phyloP scores from a whole-genome alignment of 352 stramenopile genomes.

The Globisporangium irregulare region DNA sequence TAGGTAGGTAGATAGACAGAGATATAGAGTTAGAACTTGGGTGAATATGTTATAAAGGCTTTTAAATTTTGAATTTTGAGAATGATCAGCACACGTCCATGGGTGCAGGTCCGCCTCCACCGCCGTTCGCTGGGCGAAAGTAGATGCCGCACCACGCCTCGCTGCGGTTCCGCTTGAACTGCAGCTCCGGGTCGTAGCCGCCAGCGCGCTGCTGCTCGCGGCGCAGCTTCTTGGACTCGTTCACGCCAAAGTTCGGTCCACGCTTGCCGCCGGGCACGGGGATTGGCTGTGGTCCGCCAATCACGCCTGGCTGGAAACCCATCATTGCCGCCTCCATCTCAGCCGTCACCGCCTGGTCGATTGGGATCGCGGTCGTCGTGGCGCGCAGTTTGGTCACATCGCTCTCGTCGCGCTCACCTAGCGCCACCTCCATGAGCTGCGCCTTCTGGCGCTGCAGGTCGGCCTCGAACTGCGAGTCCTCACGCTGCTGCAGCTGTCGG shows the following conservation, averaged over 20 bases:
- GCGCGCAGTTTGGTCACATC: slow-evolving; percentile 70
- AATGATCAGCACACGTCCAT: slow-evolving; percentile 53
- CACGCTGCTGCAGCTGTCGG: slow-evolving; percentile 67
- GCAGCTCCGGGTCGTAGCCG: slow-evolving; percentile 73
- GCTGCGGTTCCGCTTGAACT: slow-evolving; percentile 75
- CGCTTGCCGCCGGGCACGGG: slow-evolving; percentile 79
- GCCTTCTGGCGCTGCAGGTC: slow-evolving; percentile 79
- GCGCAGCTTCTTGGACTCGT: slow-evolving; percentile 77
- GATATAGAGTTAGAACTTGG: neutral
- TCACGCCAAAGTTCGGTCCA: slow-evolving; percentile 71
- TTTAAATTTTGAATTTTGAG: neutral
- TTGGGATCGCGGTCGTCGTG: slow-evolving; percentile 79
- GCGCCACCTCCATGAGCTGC: slow-evolving; percentile 83
- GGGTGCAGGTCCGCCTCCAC: slow-evolving; percentile 18
- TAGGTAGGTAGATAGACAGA: neutral
- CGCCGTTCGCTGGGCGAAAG: slow-evolving; percentile 48
- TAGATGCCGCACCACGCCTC: slow-evolving; percentile 82
- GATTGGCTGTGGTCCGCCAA: slow-evolving; percentile 70
- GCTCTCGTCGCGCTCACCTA: slow-evolving; percentile 78
- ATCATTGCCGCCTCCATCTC: slow-evolving; percentile 90
- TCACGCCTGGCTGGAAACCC: slow-evolving; percentile 74
- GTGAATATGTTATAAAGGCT: slow-evolving; percentile 1
- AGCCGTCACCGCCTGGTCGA: slow-evolving; percentile 82
- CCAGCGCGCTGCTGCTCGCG: slow-evolving; percentile 76
- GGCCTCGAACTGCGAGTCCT: slow-evolving; percentile 79